Base-by-base conservation (phyloP, 225 moss, liverwort and hornwort species). In the Sphagnum contortum region DNA sequence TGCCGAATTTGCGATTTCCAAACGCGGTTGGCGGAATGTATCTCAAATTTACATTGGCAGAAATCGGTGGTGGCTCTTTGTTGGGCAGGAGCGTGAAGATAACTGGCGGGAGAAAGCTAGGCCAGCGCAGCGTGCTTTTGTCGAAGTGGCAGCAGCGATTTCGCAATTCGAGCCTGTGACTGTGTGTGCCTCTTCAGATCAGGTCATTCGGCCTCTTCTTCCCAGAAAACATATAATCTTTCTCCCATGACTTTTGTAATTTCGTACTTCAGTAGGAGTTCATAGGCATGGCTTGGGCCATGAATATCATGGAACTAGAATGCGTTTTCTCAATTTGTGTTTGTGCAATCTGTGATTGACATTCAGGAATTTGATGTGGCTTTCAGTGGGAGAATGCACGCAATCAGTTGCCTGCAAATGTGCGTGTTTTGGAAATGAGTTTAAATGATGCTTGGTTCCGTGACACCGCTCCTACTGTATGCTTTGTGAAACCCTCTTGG, bases 361-460 rank as follows among this genome's bases (percentile, higher is more conserved):
- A 49, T 68, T 45, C 48, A 44, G 67, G 61, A 47, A 46, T 45
- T 48, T 44, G 50, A 57, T 48, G 29, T 29, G 66, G n/a, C 13
- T 79, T 62, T 51, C 78, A 96, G 92, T 96, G 92, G 95, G 70
- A 80, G 60, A 83, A 63, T 78, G 95, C 95, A 12, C 95, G 95
- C 63, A 76, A 81, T 49, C 80, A 83, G 72, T 76, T 96, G 63
- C 95, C 88, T 6, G 60, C 77, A 11, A 73, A 65, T 63, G 81
- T 96, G 7, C 82, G 95, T 55, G 88, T 96, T 58, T 57, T 90
- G 76, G 92, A 96, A 77, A 90, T 96, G 95, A 83, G 88, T 75
- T 76, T 76, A 80, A 83, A 96, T 63, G 95, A 96, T 67, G 75
- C 92, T 54, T 96, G 95, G 95, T 92, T 96, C 67, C 86, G 95